phyloP scores from a whole-genome alignment of 352 stramenopile genomes.

The Phytophthora capsici region DNA sequence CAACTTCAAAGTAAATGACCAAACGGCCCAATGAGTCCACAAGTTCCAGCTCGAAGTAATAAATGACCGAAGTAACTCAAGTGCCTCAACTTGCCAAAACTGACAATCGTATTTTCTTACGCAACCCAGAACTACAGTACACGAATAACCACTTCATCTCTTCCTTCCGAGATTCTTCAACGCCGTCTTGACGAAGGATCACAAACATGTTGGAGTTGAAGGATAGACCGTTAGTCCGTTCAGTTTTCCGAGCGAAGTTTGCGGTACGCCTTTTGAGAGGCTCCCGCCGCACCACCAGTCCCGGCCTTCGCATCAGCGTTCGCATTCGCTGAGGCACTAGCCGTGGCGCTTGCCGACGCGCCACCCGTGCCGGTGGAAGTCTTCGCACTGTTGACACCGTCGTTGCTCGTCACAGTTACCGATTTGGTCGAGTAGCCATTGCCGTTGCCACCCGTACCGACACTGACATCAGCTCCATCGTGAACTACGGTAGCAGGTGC shows the following conservation, averaged over 20 bases:
- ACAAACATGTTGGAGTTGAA: no score
- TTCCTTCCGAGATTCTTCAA: no score
- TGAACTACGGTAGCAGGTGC: constrained; percentile 3
- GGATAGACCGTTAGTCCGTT: background rate
- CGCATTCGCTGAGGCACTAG: constrained; percentile 10
- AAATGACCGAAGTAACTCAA: no score
- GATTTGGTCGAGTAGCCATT: constrained; percentile 15
- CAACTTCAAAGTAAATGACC: no score
- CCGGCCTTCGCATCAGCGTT: constrained; percentile 5
- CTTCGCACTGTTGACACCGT: constrained; percentile 3
- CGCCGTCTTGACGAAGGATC: no score
- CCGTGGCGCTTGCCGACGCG: constrained; percentile 4
- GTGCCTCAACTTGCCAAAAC: no score
- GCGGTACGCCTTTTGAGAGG: constrained; percentile 9
- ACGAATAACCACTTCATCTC: no score
- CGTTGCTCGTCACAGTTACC: constrained; percentile 5
- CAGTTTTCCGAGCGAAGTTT: constrained; percentile 7
- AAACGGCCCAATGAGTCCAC: no score
- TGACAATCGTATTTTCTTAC: no score
- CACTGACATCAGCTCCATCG: constrained; percentile 3
- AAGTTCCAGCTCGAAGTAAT: no score
- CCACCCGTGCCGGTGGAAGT: constrained; percentile 6
- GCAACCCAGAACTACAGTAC: no score
- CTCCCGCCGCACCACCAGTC: background rate
- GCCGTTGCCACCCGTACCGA: background rate